Evolutionary conservation across 495 filamentous ascomycete genomes (phyloP), one percentile per base, ranked within the genome.

Genomic region (Entonaema liquescens): DNA sequence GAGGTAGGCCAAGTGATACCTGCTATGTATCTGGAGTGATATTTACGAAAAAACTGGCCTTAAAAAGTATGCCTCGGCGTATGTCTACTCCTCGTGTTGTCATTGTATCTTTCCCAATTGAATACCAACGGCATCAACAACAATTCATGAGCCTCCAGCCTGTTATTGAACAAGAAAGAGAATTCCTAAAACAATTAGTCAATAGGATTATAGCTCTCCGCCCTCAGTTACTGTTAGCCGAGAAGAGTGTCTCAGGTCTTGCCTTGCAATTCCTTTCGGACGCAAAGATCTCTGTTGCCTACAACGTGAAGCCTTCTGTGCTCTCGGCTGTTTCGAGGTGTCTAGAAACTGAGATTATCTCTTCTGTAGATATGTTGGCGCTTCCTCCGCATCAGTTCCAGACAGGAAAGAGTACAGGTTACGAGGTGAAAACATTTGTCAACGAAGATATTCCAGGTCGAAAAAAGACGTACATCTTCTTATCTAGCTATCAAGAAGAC

Each of bases 91-190:
- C 96, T 2, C 90, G 93, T 26, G 97, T 98, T 63, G 84, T 97
- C 53, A 94, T 98, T 71, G 89, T 98, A 31, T 93, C 93, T 6
- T 99, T 99, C 76, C 91, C 96, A 7, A 91, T 99, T 52, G 96
- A 98, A 75, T 99, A 98, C 80, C 91, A 94, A 42, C 90, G 95
- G 35, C 94, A 97, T 71, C 92, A 97, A 73, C 90, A 93, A 67
- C 95, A 98, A 70, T 98, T 98, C 79, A 98, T 99, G 95, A 98
- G 96, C 70, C 81, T 99, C 23, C 93, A 97, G 69, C 95, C 94
- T 36, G 94, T 99, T 62, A 97, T 99, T 71, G 92, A 94, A 40
- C 96, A 98, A 78, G 96, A 99, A 79, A 90, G 92, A 62, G 96
- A 99, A 74, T 99, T 95, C 75, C 83, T 99, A 8, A 89, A 90